Evolutionary conservation across 2,329 filamentous ascomycete species (phyloP).

Genomic region (Cercospora berteroae): DNA sequence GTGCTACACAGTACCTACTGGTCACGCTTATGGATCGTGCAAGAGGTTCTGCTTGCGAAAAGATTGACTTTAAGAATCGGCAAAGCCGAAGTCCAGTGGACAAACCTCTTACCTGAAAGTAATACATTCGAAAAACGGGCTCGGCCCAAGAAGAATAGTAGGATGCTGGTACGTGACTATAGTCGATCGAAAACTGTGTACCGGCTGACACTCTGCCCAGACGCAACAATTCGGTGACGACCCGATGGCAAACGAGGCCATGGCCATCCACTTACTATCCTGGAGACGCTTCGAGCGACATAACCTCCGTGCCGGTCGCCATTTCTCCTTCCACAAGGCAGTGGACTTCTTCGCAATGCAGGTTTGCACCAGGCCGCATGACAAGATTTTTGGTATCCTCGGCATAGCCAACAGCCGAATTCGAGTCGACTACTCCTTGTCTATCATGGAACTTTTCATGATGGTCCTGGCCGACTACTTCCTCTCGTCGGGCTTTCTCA

Average conservation of each 20-base stretch:
- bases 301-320: background rate
- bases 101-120: background rate
- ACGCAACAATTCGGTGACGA: background rate
- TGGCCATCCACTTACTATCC: background rate
- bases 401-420: background rate
- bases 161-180: background rate
- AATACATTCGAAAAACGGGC: background rate
- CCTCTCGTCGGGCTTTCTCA: background rate
- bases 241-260: background rate
- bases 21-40: background rate
- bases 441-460: background rate
- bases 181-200: background rate
- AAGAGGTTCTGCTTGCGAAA: background rate
- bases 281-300: background rate
- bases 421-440: background rate
- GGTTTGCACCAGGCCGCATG: background rate
- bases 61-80: background rate
- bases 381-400: background rate
- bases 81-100: background rate
- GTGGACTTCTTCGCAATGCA: background rate
- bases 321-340: background rate
- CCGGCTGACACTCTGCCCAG: background rate
- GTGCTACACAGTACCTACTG: background rate
- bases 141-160: background rate
- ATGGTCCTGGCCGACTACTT: background rate